Percentiles rank a stretch among this genome's conserved stretches.
phyloP scores from a whole-genome alignment of 345 rosid genomes.

The Bruguiera sexangula region DNA sequence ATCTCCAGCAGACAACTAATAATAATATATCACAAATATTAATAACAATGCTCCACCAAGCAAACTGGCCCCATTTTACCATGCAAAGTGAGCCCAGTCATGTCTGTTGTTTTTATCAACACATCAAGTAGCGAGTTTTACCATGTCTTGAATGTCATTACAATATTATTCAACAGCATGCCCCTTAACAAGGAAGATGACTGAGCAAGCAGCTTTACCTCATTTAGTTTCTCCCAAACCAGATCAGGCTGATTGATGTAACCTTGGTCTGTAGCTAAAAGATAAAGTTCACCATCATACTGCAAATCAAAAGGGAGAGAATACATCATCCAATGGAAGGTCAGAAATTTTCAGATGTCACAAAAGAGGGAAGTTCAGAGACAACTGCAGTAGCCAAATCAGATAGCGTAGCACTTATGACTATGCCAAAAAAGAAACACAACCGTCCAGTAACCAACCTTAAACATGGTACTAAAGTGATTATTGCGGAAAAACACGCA shows the following conservation, averaged over 20 bases:
- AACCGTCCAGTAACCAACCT: conserved; percentile 48
- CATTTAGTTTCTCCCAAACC: conserved; percentile 97
- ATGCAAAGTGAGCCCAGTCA: no score
- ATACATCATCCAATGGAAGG: neutral
- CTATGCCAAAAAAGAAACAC: conserved; percentile 10
- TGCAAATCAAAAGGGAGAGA: conserved; percentile 35
- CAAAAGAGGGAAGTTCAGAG: neutral
- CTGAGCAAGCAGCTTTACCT: conserved; percentile 48
- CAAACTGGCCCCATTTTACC: no score
- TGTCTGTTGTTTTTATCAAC: no score
- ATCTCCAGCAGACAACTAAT: no score
- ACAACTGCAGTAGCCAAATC: conserved; percentile 9
- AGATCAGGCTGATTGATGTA: conserved; percentile 85
- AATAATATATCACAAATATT: no score
- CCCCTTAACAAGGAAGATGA: conserved; percentile 4
- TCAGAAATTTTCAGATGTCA: neutral
- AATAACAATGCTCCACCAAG: no score
- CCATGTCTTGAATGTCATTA: no score
- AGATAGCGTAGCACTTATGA: neutral
- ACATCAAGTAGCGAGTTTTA: no score
- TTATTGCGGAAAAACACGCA: conserved; percentile 97
- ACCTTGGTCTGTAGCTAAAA: conserved; percentile 97
- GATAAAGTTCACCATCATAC: conserved; percentile 94
- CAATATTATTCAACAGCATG: no score
- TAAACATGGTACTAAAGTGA: conserved; percentile 99